These are phyloP conservation scores for Chaetomium sp. DNA, from an alignment of 2,329 filamentous ascomycete genomes.

Conservation along the genomic window DNA sequence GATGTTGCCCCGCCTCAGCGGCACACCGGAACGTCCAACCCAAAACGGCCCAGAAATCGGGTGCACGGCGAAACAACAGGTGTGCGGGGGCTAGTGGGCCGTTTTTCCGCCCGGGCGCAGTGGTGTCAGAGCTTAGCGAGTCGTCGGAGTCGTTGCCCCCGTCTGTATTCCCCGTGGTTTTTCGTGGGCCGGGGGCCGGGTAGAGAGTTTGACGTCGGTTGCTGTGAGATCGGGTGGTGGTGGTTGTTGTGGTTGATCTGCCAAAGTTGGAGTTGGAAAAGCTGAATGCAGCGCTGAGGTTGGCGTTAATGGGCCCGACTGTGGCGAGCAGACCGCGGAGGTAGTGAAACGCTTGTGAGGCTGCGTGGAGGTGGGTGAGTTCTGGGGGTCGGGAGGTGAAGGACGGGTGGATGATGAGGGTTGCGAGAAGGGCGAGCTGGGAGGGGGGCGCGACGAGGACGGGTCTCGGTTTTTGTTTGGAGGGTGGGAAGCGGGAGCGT, in stretches of 20 bases:
- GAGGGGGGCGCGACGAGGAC: conserved; percentile 62
- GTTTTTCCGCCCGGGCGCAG: conserved; percentile 29
- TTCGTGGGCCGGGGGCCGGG: not conserved
- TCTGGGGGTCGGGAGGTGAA: conserved; percentile 68
- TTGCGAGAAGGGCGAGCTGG: conserved; percentile 71
- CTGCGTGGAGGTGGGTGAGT: conserved; percentile 53
- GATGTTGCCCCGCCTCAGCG: conserved; percentile 49
- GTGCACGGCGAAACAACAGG: conserved; percentile 67
- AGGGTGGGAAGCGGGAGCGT: not conserved
- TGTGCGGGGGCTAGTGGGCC: conserved; percentile 43
- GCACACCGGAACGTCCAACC: conserved; percentile 96
- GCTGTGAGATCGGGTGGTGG: not conserved
- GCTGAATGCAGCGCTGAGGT: conserved; percentile 63
- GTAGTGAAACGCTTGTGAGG: conserved; percentile 62
- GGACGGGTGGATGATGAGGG: conserved; percentile 72
- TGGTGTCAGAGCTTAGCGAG: no score
- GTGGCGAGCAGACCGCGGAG: conserved; percentile 60
- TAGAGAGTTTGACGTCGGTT: conserved; percentile 28
- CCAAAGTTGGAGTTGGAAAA: conserved; percentile 41
- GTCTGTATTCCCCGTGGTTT: conserved; percentile 27
- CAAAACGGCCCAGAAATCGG: conserved; percentile 82
- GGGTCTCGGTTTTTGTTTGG: conserved; percentile 28
- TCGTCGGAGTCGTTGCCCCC: conserved; percentile 26
- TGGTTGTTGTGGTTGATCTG: not conserved
- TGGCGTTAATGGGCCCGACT: conserved; percentile 64